A percentile compares a stretch with the other conserved stretches of the same genome.
phyloP scores from a whole-genome alignment of 768 basidiomycete genomes.

The Lactarius vividus region DNA sequence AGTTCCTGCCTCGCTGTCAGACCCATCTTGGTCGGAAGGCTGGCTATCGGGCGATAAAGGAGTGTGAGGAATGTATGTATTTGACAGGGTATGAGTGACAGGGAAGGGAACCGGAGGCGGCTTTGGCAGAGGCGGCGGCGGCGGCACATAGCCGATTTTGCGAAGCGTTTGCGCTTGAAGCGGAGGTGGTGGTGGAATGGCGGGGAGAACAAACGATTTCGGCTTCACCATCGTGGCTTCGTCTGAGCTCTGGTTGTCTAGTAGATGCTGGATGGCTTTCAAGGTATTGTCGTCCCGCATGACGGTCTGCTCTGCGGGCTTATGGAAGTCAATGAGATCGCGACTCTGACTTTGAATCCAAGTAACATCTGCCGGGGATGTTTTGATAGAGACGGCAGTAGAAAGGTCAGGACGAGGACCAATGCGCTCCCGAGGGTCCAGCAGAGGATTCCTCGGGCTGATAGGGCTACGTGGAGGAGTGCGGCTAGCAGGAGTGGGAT shows the following conservation, averaged over 20 bases:
- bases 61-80: slow-evolving; percentile 13
- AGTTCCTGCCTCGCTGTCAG: slow-evolving; percentile 48
- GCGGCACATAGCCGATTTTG: slow-evolving; percentile 26
- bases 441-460: slow-evolving; percentile 48
- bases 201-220: slow-evolving; percentile 23
- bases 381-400: slow-evolving; percentile 8
- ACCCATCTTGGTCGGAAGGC: slow-evolving; percentile 42
- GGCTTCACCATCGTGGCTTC: slow-evolving; percentile 24
- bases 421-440: slow-evolving; percentile 36
- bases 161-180: slow-evolving; percentile 16
- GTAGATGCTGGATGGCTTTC: slow-evolving; percentile 19
- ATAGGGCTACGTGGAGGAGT: slow-evolving; percentile 63
- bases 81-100: slow-evolving; percentile 10
- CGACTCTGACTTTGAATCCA: slow-evolving; percentile 15
- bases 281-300: slow-evolving; percentile 25
- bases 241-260: slow-evolving; percentile 23
- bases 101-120: slow-evolving; percentile 17
- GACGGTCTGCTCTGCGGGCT: slow-evolving; percentile 23
- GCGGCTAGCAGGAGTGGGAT: slow-evolving; percentile 9
- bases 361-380: slow-evolving; percentile 5
- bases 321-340: slow-evolving; percentile 25
- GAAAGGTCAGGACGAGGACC: slow-evolving; percentile 23
- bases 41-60: slow-evolving; percentile 23
- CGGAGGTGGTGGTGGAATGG: slow-evolving; percentile 25
- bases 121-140: slow-evolving; percentile 25